These are phyloP conservation scores for Xylariales sp. DNA, from an alignment of 2,329 filamentous ascomycete species.

Conservation along the genomic window DNA sequence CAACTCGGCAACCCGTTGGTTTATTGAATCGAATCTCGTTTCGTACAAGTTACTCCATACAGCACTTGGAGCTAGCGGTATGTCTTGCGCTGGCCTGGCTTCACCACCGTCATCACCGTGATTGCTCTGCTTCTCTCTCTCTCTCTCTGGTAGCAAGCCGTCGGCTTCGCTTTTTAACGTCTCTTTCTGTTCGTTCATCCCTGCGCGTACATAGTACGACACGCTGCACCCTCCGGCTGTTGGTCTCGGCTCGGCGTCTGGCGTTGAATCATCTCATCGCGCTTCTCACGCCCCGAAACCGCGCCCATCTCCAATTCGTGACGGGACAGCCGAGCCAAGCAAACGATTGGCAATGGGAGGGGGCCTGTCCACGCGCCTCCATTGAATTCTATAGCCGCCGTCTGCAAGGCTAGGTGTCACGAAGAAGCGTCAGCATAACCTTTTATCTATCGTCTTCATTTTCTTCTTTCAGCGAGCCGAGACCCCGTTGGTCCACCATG, in stretches of 20 bases:
- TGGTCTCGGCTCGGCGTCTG: neutral
- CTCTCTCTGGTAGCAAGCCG: neutral
- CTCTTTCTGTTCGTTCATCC: neutral
- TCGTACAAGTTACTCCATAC: slow-evolving; percentile 23
- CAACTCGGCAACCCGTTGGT: slow-evolving; percentile 18
- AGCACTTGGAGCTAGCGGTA: slow-evolving; percentile 5
- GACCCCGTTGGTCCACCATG: slow-evolving; percentile 6
- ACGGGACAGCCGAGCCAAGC: slow-evolving; percentile 13
- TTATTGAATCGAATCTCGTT: slow-evolving; percentile 25
- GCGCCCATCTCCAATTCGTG: slow-evolving; percentile 18
- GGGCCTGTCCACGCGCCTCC: slow-evolving; percentile 29
- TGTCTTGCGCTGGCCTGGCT: neutral
- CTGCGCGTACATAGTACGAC: neutral
- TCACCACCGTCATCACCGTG: slow-evolving; percentile 11
- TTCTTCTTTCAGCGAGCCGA: neutral
- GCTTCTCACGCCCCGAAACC: slow-evolving; percentile 2
- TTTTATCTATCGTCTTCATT: neutral
- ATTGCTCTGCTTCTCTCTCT: neutral
- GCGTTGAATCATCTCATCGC: slow-evolving; percentile 10
- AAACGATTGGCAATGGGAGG: slow-evolving; percentile 22
- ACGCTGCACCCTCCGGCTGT: neutral
- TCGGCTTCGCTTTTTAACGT: neutral
- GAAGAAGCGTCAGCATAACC: slow-evolving; percentile 15
- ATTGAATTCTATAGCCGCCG: slow-evolving; percentile 29
- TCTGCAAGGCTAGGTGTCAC: slow-evolving; percentile 35